Base-by-base conservation (phyloP, 1,284 basidiomycete genomes). In the Ceratobasidium sp. region DNA sequence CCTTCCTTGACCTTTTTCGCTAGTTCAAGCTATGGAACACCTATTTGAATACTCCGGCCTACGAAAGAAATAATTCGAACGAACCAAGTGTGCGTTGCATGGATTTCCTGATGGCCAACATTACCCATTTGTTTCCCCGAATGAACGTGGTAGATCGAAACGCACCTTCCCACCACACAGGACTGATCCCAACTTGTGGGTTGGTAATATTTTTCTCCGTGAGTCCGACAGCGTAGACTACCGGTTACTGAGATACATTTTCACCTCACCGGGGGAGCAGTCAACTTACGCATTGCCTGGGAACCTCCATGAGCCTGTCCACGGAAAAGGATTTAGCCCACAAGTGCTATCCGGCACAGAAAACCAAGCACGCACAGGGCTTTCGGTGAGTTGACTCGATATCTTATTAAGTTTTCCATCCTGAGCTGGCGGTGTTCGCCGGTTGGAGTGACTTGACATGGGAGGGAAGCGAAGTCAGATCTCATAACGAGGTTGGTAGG, bases 111-210 rank as follows among this genome's bases (percentile, higher is more conserved):
- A 8, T 5, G 58, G 8, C 13, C 16, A 41, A 46, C 39, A 22
- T 16, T 2, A 24, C 11, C 46, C 22, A 66, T 46, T 24, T 43
- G 3, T 7, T 13, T 24, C 16, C 37, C 43, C 31, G 11, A 63
- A 68, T 53, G 16, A 16, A 19, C 24, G 27, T 27, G 53, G 31
- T 22, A 54, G 39, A 31, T 59, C 48, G 29, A 16, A 19, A 81
- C 84, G 75, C 76, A 91, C 92, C 92, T 86, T 93, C 92, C 92
- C 92, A 94, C 92, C 93, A 94, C 68, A 94, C 86, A 1, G 92
- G 90, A 43, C 91, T 91, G 78, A 94, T 92, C 49, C 93, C 93
- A 79, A 94, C 90, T 85, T 94, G 93, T 65, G 92, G 88, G 80
- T 93, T 94, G 74, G 90, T 81, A 88, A 94, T 91, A 78, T 94